phyloP scores from a whole-genome alignment of 2,329 filamentous ascomycete genomes.

The Monosporascus sp. region DNA sequence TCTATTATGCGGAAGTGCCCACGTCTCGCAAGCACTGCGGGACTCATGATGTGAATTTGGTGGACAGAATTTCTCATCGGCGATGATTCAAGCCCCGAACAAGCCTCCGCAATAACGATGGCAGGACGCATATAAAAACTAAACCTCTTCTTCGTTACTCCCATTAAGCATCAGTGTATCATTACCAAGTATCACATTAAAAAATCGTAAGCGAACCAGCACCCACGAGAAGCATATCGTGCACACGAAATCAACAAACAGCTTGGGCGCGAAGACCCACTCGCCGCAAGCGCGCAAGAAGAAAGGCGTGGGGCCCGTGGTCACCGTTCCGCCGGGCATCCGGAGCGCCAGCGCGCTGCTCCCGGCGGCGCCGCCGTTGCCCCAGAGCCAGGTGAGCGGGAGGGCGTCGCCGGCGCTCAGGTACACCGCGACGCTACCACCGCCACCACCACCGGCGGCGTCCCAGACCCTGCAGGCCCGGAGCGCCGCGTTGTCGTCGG shows the following conservation, averaged over 20 bases:
- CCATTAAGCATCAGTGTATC: too few relatives aligned
- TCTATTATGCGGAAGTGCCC: too few relatives aligned
- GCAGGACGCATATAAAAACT: too few relatives aligned
- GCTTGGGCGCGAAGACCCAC: conserved; percentile 1
- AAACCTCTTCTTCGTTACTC: too few relatives aligned
- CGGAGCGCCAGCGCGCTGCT: conserved; percentile 6
- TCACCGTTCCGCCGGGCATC: conserved; percentile 4
- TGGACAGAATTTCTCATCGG: too few relatives aligned
- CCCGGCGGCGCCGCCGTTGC: conserved; percentile 8
- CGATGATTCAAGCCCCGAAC: too few relatives aligned
- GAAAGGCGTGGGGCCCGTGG: conserved; percentile 2
- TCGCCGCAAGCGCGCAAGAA: conserved; percentile 8
- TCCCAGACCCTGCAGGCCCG: neutral
- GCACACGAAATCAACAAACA: neutral
- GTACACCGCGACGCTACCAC: conserved; percentile 1
- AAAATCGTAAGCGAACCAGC: too few relatives aligned
- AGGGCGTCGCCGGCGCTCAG: conserved; percentile 10
- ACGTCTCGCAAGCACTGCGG: too few relatives aligned
- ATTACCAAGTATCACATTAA: too few relatives aligned
- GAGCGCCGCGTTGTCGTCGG: conserved; percentile 12
- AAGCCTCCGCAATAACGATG: too few relatives aligned
- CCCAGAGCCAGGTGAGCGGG: conserved; percentile 12
- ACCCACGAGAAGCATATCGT: neutral
- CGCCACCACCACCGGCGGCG: conserved; percentile 23
- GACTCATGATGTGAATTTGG: too few relatives aligned